phyloP scores from a whole-genome alignment of 2,329 filamentous ascomycete species.

The Claviceps sp. region DNA sequence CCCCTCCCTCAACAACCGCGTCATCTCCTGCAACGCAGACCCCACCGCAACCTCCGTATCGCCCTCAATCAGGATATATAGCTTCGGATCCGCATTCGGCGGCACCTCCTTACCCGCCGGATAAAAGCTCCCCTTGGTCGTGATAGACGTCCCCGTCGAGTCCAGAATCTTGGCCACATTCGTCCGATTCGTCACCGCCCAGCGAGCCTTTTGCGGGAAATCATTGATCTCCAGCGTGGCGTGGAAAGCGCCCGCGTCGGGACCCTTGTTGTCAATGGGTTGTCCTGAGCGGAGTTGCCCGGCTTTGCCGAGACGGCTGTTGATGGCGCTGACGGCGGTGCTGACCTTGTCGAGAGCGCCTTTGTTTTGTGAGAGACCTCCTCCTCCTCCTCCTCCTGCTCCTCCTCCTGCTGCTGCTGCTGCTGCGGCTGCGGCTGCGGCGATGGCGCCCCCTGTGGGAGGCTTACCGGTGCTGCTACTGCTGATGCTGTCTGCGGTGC shows the following conservation, averaged over 20 bases:
- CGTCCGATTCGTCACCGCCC: constrained; percentile 96
- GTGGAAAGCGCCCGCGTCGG: constrained; percentile 92
- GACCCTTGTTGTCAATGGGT: constrained; percentile 95
- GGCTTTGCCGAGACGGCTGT: constrained; percentile 76
- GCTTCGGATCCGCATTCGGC: constrained; percentile 67
- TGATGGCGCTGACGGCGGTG: constrained; percentile 83
- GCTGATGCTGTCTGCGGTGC: not conserved
- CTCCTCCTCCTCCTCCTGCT: constrained; percentile 37
- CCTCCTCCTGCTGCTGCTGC: constrained; percentile 39
- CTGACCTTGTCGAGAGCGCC: constrained; percentile 75
- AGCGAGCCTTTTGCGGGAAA: constrained; percentile 95
- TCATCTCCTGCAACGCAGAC: constrained; percentile 80
- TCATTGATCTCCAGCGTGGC: constrained; percentile 98
- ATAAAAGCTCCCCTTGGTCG: constrained; percentile 92
- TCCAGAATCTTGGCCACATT: constrained; percentile 98
- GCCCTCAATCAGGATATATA: constrained; percentile 95
- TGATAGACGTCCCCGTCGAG: constrained; percentile 87
- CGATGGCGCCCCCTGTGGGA: constrained; percentile 9
- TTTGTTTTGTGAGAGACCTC: constrained; percentile 38
- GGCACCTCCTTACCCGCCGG: constrained; percentile 66
- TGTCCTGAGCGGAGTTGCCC: constrained; percentile 84
- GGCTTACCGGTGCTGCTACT: not conserved
- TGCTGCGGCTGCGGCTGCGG: constrained; percentile 29
- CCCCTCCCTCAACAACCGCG: constrained; percentile 75
- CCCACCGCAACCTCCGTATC: constrained; percentile 90